Conservation (phyloP, 139 green algal genomes). For the Zygnema cylindricum region DNA sequence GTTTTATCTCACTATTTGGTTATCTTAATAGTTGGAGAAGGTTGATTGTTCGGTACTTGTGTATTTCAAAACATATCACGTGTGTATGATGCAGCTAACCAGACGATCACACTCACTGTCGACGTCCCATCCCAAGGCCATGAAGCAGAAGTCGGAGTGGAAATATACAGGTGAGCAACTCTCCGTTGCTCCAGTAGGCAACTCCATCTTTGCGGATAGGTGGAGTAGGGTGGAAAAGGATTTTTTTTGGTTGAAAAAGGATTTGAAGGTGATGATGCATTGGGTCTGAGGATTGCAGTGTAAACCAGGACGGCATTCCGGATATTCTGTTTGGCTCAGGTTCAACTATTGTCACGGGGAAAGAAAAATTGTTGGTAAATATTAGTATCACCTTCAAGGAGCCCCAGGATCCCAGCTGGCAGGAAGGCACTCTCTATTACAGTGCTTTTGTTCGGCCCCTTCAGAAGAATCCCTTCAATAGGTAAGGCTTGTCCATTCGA, state of each 20-base stretch:
- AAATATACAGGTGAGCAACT: constrained; percentile 14
- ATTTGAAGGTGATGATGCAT: too few species aligned
- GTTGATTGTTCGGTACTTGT: too few species aligned
- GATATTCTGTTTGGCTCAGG: background rate
- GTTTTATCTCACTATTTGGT: too few species aligned
- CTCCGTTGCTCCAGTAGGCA: background rate
- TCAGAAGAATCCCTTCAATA: background rate
- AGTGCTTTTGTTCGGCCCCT: constrained; percentile 13
- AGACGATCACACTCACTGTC: constrained; percentile 10
- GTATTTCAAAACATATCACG: background rate
- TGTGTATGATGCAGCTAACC: constrained; percentile 8
- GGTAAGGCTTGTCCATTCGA: background rate
- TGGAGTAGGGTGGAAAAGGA: background rate
- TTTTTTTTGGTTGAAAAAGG: too few species aligned
- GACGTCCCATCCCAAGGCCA: constrained; percentile 11
- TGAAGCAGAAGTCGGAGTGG: background rate
- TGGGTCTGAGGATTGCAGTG: background rate
- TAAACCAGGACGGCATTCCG: background rate
- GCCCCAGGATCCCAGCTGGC: constrained; percentile 9
- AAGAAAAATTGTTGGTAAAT: background rate
- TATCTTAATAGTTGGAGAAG: too few species aligned
- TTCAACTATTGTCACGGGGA: background rate
- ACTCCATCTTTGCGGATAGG: background rate
- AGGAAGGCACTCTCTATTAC: constrained; percentile 14
- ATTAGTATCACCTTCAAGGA: background rate